Percentiles rank a stretch among this genome's conserved stretches.
phyloP scores from a whole-genome alignment of 1,284 basidiomycete genomes.

The Pulveroboletus sp. region DNA sequence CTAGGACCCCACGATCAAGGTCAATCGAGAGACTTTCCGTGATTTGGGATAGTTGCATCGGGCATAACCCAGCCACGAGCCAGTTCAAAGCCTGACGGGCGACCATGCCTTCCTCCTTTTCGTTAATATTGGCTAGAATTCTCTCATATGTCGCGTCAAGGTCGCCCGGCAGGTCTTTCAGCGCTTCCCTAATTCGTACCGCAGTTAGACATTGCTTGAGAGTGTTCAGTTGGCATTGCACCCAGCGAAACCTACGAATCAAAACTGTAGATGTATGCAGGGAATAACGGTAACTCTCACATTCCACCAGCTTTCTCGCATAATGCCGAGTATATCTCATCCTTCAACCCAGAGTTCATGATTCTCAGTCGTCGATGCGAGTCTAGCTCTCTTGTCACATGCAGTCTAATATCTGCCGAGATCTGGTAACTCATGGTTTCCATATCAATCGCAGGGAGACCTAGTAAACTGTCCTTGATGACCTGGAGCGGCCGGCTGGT shows the following conservation, averaged over 20 bases:
- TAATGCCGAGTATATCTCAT: neutral
- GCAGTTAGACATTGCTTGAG: neutral
- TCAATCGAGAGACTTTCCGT: neutral
- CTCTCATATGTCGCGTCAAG: neutral
- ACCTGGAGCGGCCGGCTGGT: neutral
- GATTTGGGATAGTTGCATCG: neutral
- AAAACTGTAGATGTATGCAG: neutral
- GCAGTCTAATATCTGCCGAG: neutral
- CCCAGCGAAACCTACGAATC: neutral
- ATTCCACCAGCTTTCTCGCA: neutral
- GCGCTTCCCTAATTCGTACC: neutral
- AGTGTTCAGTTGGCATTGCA: neutral
- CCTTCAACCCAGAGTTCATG: neutral
- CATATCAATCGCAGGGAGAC: neutral
- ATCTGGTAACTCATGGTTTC: neutral
- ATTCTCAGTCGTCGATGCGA: neutral
- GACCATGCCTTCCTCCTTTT: neutral
- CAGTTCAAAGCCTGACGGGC: neutral
- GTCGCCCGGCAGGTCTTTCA: neutral
- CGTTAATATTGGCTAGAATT: constrained; percentile 1
- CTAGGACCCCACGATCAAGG: neutral
- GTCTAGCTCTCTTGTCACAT: neutral
- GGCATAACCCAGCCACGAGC: constrained; percentile 1
- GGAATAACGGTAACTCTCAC: neutral
- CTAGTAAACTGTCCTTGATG: neutral